Conservation (phyloP, 1,284 basidiomycete genomes). For the Cystobasidium slooffiae region DNA sequence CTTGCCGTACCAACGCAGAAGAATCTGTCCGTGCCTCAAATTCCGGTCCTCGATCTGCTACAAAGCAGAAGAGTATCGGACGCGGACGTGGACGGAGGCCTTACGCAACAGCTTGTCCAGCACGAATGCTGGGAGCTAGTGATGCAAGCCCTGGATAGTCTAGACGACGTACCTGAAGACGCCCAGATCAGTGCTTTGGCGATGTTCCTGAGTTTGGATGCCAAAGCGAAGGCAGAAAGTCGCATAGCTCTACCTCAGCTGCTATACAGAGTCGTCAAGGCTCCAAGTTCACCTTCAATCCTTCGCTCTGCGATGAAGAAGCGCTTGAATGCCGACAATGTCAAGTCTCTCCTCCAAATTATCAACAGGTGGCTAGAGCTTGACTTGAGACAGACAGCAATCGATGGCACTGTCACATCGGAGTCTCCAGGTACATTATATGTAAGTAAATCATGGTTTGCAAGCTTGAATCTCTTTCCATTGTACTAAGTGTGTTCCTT, state of each 20-base stretch:
- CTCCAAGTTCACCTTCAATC: constrained; percentile 11
- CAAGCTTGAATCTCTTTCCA: not conserved
- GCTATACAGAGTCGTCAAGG: not conserved
- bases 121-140: constrained; percentile 5
- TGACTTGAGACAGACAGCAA: not conserved
- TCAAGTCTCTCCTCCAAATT: constrained; percentile 10
- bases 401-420: constrained; percentile 9
- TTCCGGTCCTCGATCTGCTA: not conserved
- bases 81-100: not conserved
- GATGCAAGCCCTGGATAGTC: not conserved
- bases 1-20: not conserved
- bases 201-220: not conserved
- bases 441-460: not conserved
- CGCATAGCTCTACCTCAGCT: not conserved
- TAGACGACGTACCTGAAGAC: constrained; percentile 19
- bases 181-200: not conserved
- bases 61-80: not conserved
- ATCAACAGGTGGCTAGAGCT: not conserved
- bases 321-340: not conserved
- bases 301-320: constrained; percentile 9
- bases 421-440: not conserved
- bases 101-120: constrained; percentile 7
- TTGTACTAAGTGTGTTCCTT: not conserved
- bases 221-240: not conserved
- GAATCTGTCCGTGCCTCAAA: not conserved